Percentiles rank a stretch among this genome's conserved stretches.
Conservation (phyloP, 164 flowering plant species). For the Nelumbo lutea region DNA sequence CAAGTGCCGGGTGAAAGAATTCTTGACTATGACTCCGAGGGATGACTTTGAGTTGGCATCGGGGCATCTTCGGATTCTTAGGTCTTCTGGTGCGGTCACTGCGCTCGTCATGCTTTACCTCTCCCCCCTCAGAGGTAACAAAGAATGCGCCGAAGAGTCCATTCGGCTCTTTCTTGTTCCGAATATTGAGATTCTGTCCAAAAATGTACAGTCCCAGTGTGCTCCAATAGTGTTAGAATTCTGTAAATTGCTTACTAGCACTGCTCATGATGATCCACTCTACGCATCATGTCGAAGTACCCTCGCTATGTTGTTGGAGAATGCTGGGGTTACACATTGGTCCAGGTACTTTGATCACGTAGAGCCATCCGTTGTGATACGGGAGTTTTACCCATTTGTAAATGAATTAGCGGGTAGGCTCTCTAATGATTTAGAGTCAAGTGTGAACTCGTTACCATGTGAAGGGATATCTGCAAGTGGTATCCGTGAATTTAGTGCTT, state of each 20-base stretch:
- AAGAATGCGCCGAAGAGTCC: conserved; percentile 41
- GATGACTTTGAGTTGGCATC: conserved; percentile 23
- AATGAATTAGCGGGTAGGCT: conserved; percentile 47
- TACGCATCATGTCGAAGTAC: conserved; percentile 53
- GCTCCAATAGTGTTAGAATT: conserved; percentile 63
- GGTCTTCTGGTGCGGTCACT: conserved; percentile 41
- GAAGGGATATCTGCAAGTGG: conserved; percentile 21
- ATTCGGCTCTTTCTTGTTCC: conserved; percentile 43
- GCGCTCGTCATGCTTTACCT: conserved; percentile 63
- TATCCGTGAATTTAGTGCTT: conserved; percentile 52
- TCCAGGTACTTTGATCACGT: conserved; percentile 8
- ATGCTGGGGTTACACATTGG: conserved; percentile 21
- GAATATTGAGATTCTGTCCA: conserved; percentile 16
- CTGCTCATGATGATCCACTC: conserved; percentile 31
- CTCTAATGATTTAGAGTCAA: conserved; percentile 26
- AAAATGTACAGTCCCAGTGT: conserved; percentile 26
- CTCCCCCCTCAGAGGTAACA: conserved; percentile 34
- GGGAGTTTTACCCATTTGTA: conserved; percentile 64
- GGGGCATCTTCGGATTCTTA: conserved; percentile 51
- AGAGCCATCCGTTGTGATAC: conserved; percentile 21
- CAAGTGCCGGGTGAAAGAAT: conserved; percentile 26
- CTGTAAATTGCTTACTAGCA: conserved; percentile 57
- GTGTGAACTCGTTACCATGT: conserved; percentile 13
- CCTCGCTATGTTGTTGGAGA: conserved; percentile 56
- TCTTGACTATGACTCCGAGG: conserved; percentile 30